Base-by-base conservation (phyloP, 202 grass and related monocot genomes). In the Digitaria exilis region DNA sequence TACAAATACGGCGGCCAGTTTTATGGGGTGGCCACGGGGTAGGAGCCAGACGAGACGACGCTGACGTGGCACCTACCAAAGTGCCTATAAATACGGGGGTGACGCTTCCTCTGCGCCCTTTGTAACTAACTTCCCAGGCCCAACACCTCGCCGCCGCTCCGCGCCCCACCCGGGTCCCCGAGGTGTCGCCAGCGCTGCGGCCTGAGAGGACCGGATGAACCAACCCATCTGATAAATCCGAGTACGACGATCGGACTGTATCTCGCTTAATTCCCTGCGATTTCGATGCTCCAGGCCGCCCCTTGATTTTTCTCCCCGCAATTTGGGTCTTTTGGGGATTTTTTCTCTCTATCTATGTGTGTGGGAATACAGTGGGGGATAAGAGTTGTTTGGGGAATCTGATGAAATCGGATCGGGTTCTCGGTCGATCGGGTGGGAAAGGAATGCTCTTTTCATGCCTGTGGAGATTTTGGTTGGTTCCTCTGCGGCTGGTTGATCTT, bases 131-230 rank as follows among this genome's bases (percentile, higher is more conserved):
- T 71, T 31, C 52, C 65, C 31, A 37, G 75, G 46, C 42, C 52
- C 42, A 39, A 77, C 82, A 77, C 22, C 73, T 64, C 56, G 24
- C 83, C 54, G 58, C 83, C 55, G 39, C 75, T 70, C 73, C 19
- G 32, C 24, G 30, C 77, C 62, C 56, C 83, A 13, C 10, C 26
- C 52, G 2, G 7, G 31, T 62, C 59, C 65, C 75, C 30, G 45
- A 71, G 65, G 74, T 34, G 74, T 34, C 67, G 82, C 61, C 59
- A 19, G 25, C 42, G 22, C 55, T 31, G 75, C 67, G 30, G 41
- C 74, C 65, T 37, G 83, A 54, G 55, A 65, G 32, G 68, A 80
- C 44, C 84, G 25, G 76, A 73, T 72, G 84, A 79, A 63, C 75
- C 54, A 5, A 70, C 9, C 12, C 31, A 61, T 41, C 56, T 2